Base-by-base conservation (phyloP, 192 early-diverging fungal genomes). In the Tieghemiomyces parasiticus region DNA sequence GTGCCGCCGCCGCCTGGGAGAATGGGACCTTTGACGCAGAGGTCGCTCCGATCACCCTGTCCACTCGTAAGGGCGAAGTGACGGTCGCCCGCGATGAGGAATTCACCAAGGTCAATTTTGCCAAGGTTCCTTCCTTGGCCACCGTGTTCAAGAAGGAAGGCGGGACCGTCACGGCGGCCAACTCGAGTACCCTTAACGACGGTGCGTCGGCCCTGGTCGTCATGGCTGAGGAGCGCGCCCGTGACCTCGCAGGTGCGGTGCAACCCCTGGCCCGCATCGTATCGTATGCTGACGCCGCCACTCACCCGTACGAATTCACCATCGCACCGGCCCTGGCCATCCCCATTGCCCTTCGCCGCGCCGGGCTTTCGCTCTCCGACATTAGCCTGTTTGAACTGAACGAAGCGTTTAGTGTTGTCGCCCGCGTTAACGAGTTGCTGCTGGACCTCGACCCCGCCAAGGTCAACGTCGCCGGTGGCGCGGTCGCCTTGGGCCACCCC, bases 391-490 rank as follows among this genome's bases (percentile, higher is more conserved):
- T 88, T 65, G 95, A 98, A 71, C 83, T 98, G 72, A 97, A 98
- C 73, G 95, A 98, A 74, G 95, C 95, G 0, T 98, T 98, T 68
- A 85, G 84, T 63, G 93, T 94, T 6, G 95, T 97, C 56, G 82
- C 86, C 19, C 73, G 79, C 26, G 95, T 78, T 46, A 98, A 98
- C 72, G 89, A 94, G 67, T 78, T 94, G 77, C 72, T 91, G 38
- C 76, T 91, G 44, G 81, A 82, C 19, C 62, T 86, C 30, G 80
- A 86, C 61, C 78, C 84, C 56, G 73, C 71, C 29, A 81, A 75
- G 65, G 78, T 84, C 59, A 91, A 91, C 63, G 67, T 91, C 66
- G 82, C 84, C 24, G 88, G 88, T 60, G 88, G 88, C 64, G 88
- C 88, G 32, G 87, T 88, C 13, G 75, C 81, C 44, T 74, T 87